Evolutionary conservation across 352 stramenopile species (phyloP), one percentile per base, ranked within the genome.

Genomic region (Pythium plurisporium): DNA sequence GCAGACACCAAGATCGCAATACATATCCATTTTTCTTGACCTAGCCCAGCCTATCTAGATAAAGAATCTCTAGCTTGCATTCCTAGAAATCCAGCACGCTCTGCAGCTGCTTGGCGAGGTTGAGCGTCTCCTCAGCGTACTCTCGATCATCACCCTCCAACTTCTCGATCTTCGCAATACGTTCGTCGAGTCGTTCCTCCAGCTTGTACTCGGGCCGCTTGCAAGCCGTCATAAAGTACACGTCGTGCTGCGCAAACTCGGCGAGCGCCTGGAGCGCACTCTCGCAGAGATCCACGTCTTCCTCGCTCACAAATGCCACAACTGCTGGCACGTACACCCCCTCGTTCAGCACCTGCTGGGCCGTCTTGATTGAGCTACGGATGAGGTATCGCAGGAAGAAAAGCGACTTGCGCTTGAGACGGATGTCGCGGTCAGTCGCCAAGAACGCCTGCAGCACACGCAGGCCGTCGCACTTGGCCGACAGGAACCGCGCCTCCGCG

Each of bases 321-420:
- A 70, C 70, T 14, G 75, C 62, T 3, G 70, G 65, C 8, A 94
- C 51, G 50, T 76, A 90, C 25, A 79, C 73, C 25, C 63, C 70
- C 19, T 71, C 45, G 27, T 57, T 61, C 5, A 85, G 54, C 25
- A 93, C 59, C 12, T 70, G 27, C 44, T 82, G 67, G 0, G 79
- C 79, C 17, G 79, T 91, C 19, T 65, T 62, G 3, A 69, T 69
- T 7, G 72, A 79, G 41, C 72, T 87, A 57, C 79, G 73, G 43
- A 89, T 81, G 10, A 95, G 59, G 65, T 91, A 93, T 15, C 82
- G 81, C 55, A 91, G 58, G 46, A 95, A 85, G 60, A 95, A 95
- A 11, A 95, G 67, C 55, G 85, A 70, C 63, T 91, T 92, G 59
- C 85, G 82, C 63, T 91, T 77, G 46, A 95, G 65, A 5, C 82